Conservation (phyloP, 2,329 filamentous ascomycete species). For the Emergomyces pasteurianus region DNA sequence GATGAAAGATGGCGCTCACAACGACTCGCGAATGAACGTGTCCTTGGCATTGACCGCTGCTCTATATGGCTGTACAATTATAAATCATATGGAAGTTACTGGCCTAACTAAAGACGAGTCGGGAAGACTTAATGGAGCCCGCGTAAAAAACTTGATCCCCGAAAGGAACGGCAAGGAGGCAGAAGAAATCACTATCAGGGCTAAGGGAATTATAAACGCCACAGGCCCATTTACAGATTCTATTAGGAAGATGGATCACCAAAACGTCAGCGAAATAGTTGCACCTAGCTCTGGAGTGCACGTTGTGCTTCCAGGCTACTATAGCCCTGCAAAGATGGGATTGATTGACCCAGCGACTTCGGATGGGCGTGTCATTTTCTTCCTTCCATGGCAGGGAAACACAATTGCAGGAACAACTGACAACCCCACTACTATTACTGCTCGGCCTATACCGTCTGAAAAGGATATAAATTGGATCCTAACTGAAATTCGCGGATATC, state of each 20-base stretch:
- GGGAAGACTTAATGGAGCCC: slow-evolving; percentile 63
- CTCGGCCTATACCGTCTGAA: slow-evolving; percentile 66
- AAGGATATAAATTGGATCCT: slow-evolving; percentile 83
- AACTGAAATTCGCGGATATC: slow-evolving; percentile 67
- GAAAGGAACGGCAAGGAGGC: slow-evolving; percentile 51
- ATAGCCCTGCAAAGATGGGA: slow-evolving; percentile 74
- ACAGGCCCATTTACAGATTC: slow-evolving; percentile 81
- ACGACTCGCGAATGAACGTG: slow-evolving; percentile 87
- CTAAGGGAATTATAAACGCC: slow-evolving; percentile 76
- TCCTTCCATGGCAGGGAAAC: slow-evolving; percentile 86
- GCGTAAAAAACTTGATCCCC: slow-evolving; percentile 57
- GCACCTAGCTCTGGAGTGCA: slow-evolving; percentile 78
- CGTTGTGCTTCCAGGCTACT: slow-evolving; percentile 77
- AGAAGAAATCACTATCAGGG: slow-evolving; percentile 58
- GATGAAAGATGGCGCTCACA: slow-evolving; percentile 64
- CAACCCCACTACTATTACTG: slow-evolving; percentile 58
- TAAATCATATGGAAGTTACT: slow-evolving; percentile 75
- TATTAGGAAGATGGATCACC: slow-evolving; percentile 75
- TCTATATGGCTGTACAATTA: slow-evolving; percentile 70
- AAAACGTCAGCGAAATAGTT: slow-evolving; percentile 60
- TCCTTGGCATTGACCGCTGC: slow-evolving; percentile 79
- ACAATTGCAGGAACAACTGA: slow-evolving; percentile 86
- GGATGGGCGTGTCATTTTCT: slow-evolving; percentile 84
- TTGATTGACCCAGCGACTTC: slow-evolving; percentile 77
- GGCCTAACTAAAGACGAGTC: slow-evolving; percentile 60